Base-by-base conservation (phyloP, 2,329 filamentous ascomycete species). In the Hypoxylon sp. region DNA sequence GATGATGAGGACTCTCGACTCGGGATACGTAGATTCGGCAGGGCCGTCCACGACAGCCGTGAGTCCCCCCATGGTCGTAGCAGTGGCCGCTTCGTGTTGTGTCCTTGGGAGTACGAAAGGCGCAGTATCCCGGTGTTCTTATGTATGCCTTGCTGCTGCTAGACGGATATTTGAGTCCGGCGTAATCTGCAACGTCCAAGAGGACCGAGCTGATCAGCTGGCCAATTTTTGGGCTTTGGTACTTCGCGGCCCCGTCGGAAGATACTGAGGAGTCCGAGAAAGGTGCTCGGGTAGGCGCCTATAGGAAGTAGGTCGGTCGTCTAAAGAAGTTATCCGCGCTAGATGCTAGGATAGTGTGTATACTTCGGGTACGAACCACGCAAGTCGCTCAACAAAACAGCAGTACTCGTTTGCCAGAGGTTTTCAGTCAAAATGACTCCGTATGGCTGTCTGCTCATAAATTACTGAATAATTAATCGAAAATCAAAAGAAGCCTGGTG, bases 1-100 rank as follows among this genome's bases (percentile, higher is more conserved):
- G 74, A 97, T 91, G 69, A 97, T 89, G 64, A 97, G 81, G 10
- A 97, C 90, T 56, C 90, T 83, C 20, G 91, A 91, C 73, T 96
- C 91, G 9, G 88, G 89, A 55, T 80, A 80, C 7, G 70, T 74
- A 45, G 65, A 58, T 31, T 67, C 50, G 48, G 67, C 51, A 31
- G 58, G 64, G 55, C 66, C 64, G 41, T 58, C 58, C 27, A 61
- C 57, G 9, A 66, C 57, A 3, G 62, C 57, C 17, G 65, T 63
- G 27, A 70, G 64, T 10, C 37, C 50, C 41, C 65, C 66, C 70
- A 72, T 73, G 31, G 49, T 54, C 17, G 27, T 6, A 35, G 31
- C n/a, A n/a, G 31, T 8, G 9, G 2, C 10, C n/a, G 31, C 31
- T 29, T 35, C n/a, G n/a, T 8, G 6, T 15, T 35, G 17, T 35